phyloP scores from a whole-genome alignment of 441 rosid genomes.

The Theobroma grandiflorum region DNA sequence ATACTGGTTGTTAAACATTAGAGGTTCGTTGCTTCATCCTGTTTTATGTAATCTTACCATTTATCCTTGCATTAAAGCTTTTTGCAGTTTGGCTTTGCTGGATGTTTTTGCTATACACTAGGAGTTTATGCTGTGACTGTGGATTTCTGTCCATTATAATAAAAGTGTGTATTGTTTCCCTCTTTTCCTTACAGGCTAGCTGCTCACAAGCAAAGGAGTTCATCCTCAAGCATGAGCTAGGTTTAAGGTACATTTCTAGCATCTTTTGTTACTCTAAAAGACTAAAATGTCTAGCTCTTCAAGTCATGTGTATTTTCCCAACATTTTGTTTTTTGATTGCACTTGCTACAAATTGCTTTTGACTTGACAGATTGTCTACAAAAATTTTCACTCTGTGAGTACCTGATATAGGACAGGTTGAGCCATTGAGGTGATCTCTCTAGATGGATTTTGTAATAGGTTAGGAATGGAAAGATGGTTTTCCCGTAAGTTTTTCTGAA shows the following conservation, averaged over 20 bases:
- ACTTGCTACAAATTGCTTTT: not conserved
- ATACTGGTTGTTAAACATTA: slow-evolving; percentile 18
- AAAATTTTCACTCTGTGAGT: not conserved
- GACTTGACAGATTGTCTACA: not conserved
- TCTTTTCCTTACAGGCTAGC: slow-evolving; percentile 6
- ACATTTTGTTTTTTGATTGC: not conserved
- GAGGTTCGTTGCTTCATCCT: slow-evolving; percentile 4
- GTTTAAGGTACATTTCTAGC: slow-evolving; percentile 26
- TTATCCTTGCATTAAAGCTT: slow-evolving; percentile 9
- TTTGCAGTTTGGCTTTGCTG: not conserved
- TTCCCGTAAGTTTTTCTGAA: slow-evolving; percentile 3
- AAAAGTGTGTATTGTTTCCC: not conserved
- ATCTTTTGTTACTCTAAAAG: not conserved
- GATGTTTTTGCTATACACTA: not conserved
- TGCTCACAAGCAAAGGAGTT: slow-evolving; percentile 12
- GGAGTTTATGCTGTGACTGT: not conserved
- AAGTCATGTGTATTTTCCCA: not conserved
- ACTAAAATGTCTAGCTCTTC: not conserved
- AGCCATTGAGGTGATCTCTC: not conserved
- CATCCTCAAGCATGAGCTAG: not conserved
- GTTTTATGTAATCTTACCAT: not conserved
- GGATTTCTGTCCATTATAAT: not conserved
- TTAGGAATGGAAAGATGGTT: not conserved
- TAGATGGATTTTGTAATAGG: not conserved
- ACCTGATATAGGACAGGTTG: not conserved